phyloP scores from a whole-genome alignment of 2,329 filamentous ascomycete species.

The Exophiala oligosperma region DNA sequence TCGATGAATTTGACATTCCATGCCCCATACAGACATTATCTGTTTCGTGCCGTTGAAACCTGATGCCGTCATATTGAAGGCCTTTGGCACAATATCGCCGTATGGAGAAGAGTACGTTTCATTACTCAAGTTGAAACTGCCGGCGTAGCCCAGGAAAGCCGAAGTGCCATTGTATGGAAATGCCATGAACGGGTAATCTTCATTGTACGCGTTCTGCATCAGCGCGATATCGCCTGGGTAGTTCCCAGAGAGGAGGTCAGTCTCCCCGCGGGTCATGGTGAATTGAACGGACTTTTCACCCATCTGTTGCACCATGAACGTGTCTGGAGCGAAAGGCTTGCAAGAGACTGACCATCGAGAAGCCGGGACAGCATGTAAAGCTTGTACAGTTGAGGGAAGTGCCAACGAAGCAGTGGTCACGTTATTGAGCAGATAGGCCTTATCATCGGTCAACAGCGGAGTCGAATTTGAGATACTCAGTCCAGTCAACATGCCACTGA shows the following conservation, averaged over 20 bases:
- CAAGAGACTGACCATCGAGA: neutral
- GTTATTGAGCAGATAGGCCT: neutral
- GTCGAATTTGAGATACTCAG: neutral
- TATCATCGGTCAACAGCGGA: neutral
- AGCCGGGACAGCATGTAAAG: neutral
- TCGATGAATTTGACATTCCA: neutral
- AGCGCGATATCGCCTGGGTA: constrained; percentile 7
- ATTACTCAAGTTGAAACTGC: constrained; percentile 5
- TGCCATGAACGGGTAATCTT: constrained; percentile 2
- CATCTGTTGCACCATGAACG: constrained; percentile 8
- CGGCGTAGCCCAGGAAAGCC: neutral
- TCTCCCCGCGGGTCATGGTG: neutral
- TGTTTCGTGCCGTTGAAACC: constrained; percentile 4
- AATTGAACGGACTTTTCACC: constrained; percentile 1
- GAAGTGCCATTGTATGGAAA: neutral
- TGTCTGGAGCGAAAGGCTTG: neutral
- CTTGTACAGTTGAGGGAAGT: neutral
- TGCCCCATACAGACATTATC: constrained; percentile 14
- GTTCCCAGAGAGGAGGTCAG: neutral
- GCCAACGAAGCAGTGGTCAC: neutral
- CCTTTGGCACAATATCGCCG: neutral
- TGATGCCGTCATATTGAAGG: constrained; percentile 7
- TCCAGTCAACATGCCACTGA: constrained; percentile 1
- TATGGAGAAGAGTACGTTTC: neutral
- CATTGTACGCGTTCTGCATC: constrained; percentile 4